These are phyloP conservation scores for Rhizoclosmatium sp. DNA, from an alignment of 192 early-diverging fungal genomes.

Conservation along the genomic window DNA sequence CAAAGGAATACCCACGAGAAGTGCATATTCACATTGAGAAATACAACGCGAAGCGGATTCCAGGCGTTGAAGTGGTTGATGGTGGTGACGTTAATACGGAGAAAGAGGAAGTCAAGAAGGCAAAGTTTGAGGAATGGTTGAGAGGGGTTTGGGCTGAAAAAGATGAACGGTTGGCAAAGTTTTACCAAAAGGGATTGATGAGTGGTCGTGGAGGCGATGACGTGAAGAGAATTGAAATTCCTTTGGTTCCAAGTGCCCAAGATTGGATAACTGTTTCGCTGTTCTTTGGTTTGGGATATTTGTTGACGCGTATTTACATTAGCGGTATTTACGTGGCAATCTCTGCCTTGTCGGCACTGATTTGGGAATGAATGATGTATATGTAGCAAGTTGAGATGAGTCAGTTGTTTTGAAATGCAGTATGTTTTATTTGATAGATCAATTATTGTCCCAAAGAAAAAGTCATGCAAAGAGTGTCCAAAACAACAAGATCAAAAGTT, in stretches of 20 bases:
- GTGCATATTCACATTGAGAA: slow-evolving; percentile 80
- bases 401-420: too few species aligned
- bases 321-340: not conserved
- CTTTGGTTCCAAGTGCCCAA: not conserved
- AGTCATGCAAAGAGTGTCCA: not conserved
- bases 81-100: not conserved
- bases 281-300: not conserved
- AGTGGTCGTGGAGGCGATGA: not conserved
- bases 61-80: slow-evolving; percentile 39
- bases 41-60: slow-evolving; percentile 31
- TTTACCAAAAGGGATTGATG: slow-evolving; percentile 19
- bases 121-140: slow-evolving; percentile 17
- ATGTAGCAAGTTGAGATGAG: too few species aligned
- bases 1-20: slow-evolving; percentile 73
- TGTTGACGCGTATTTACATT: not conserved
- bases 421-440: too few species aligned
- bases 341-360: not conserved
- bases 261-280: slow-evolving; percentile 5
- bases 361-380: not conserved
- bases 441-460: not conserved
- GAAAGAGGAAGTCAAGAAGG: not conserved
- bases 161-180: slow-evolving; percentile 26
- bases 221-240: slow-evolving; percentile 9
- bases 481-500: slow-evolving; percentile 43
- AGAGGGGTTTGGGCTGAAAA: slow-evolving; percentile 7